Evolutionary conservation across 2,329 filamentous ascomycete genomes (phyloP), one percentile per base, ranked within the genome.

Genomic region (Elsinoe ampelina): DNA sequence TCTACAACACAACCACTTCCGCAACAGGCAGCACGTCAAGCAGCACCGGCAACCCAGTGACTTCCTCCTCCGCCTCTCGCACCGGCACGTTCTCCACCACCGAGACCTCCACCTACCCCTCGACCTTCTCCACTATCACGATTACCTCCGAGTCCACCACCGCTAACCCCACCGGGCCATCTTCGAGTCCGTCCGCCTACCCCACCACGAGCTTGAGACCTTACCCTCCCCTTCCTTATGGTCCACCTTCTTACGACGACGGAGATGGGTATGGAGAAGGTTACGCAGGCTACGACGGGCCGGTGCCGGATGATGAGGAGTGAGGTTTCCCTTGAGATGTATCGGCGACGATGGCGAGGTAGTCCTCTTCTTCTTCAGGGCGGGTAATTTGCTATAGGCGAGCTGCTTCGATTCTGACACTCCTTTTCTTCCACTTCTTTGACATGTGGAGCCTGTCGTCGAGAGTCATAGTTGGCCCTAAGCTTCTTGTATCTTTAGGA

Each of bases 21-120:
- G 41, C 68, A 68, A 17, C 63, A 63, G 36, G 71, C 68, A 11
- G 69, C 68, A 34, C 65, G 67, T 35, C 70, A 68, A 17, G 17
- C 36, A 62, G n/a, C n/a, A n/a, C 66, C 8, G 60, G 63, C 34
- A 63, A 63, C 41, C 62, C 65, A 47, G 50, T 60, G 48, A 50
- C 57, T 8, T 39, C 60, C 13, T 61, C 52, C 30, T 60, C 58
- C 54, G 54, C 55, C 38, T 57, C 61, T 30, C 58, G 62, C 56
- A 58, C 60, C 39, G 17, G 58, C 22, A 19, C 57, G 2, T n/a
- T n/a, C 47, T 51, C 47, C 7, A 32, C 47, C 26, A 15, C 47
- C 47, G 11, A 32, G 2, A 51, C 47, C 47, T 26, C 12, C 30
- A 36, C 47, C 26, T n/a, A 17, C 20, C 22, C 43, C 20, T 22